Percentiles rank a stretch among this genome's conserved stretches.
Conservation (phyloP, 345 rosid species). For the Populus davidiana region DNA sequence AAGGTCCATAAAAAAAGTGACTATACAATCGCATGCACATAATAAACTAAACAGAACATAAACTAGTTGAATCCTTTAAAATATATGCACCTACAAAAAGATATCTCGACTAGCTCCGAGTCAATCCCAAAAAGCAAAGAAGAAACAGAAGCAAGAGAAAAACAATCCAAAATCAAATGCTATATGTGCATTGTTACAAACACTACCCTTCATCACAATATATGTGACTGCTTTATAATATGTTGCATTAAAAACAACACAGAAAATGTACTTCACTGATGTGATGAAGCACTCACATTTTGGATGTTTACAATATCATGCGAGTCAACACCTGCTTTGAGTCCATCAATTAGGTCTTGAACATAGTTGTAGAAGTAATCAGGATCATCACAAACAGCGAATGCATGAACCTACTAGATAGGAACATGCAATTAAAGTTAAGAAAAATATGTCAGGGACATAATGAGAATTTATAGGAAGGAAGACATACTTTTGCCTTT, state of each 20-base stretch:
- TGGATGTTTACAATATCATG: conserved; percentile 58
- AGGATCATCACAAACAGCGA: conserved; percentile 86
- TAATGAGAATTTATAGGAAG: not conserved
- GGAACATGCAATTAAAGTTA: conserved; percentile 12
- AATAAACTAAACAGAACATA: not conserved
- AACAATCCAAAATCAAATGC: no score
- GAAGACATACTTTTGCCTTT: conserved; percentile 68
- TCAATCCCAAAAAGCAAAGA: no score
- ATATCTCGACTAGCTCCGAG: no score
- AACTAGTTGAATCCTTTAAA: no score
- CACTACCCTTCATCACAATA: not conserved
- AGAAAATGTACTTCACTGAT: not conserved
- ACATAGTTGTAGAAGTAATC: conserved; percentile 80
- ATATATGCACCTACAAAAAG: no score
- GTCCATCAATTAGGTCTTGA: conserved; percentile 82
- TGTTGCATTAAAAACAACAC: not conserved
- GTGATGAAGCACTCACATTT: conserved; percentile 53
- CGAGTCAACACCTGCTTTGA: conserved; percentile 65
- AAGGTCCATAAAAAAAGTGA: not conserved
- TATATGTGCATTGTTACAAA: not conserved
- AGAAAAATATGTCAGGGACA: not conserved
- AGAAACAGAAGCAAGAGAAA: no score
- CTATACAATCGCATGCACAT: not conserved
- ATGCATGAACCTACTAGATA: conserved; percentile 78
- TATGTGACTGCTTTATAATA: not conserved